A percentile compares a stretch with the other conserved stretches of the same genome.
Conservation (phyloP, 176 grass and related monocot species). For the Oryza coarctata region DNA sequence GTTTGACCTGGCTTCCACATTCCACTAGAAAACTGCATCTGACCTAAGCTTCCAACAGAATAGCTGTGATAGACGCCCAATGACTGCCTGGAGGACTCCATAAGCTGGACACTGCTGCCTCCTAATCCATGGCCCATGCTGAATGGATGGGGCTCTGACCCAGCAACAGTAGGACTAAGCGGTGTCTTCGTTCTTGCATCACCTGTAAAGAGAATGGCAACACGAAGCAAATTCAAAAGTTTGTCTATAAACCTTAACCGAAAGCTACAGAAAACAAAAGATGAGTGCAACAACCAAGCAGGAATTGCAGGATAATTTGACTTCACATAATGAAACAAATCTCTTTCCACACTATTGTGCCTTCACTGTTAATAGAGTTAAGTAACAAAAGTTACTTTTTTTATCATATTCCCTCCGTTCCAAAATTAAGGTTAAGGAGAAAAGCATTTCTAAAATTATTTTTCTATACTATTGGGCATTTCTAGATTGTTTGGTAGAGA, state of each 20-base stretch:
- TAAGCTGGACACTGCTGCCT: conserved; percentile 67
- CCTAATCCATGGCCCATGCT: conserved; percentile 67
- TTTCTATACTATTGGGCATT: too few relatives aligned
- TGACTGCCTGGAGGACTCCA: conserved; percentile 68
- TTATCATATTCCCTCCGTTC: too few relatives aligned
- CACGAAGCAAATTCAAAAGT: not conserved
- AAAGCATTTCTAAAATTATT: too few relatives aligned
- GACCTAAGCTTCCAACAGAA: conserved; percentile 92
- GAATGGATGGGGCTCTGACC: conserved; percentile 83
- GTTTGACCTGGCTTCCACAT: conserved; percentile 76
- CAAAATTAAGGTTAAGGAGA: too few relatives aligned
- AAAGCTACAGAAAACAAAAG: not conserved
- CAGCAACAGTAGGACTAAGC: conserved; percentile 83
- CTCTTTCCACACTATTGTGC: not conserved
- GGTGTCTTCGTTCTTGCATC: conserved; percentile 84
- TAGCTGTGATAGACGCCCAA: conserved; percentile 80
- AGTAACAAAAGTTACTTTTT: not conserved
- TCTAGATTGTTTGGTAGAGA: too few relatives aligned
- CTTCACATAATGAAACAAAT: not conserved
- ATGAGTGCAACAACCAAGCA: not conserved
- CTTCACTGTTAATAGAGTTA: not conserved
- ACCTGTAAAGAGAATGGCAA: conserved; percentile 40
- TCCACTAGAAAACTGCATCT: conserved; percentile 83
- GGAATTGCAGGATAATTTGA: not conserved
- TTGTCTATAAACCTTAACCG: conserved; percentile 1